Conservation (phyloP, 352 stramenopile species). For the Globisporangium mamillatum region DNA sequence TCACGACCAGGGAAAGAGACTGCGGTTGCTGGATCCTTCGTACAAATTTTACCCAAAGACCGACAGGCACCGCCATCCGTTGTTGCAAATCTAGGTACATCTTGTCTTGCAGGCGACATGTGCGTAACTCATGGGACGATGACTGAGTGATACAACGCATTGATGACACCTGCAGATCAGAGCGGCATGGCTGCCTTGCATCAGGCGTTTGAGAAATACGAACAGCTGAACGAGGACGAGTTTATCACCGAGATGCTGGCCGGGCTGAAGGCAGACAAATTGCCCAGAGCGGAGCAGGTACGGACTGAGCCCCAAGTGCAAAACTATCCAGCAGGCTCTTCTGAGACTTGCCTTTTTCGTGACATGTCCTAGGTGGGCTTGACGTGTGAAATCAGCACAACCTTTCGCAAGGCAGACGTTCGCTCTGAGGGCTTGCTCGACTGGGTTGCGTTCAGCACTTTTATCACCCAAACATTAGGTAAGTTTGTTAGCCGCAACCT, state of each 20-base stretch:
- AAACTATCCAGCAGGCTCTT: not conserved
- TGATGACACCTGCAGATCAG: slow-evolving; percentile 25
- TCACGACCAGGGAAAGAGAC: not conserved
- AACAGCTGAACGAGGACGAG: slow-evolving; percentile 34
- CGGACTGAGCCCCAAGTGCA: not conserved
- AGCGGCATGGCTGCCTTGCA: slow-evolving; percentile 35
- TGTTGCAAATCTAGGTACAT: slow-evolving; percentile 14
- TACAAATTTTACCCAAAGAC: not conserved
- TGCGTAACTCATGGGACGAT: not conserved
- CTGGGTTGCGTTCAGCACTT: slow-evolving; percentile 47
- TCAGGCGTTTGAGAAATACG: slow-evolving; percentile 32
- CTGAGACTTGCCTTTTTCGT: not conserved
- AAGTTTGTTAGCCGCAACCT: not conserved
- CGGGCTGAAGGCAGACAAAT: slow-evolving; percentile 19
- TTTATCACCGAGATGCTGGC: slow-evolving; percentile 41
- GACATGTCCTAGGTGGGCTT: slow-evolving; percentile 26
- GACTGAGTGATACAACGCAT: not conserved
- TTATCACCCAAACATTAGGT: slow-evolving; percentile 43
- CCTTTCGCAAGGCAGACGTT: slow-evolving; percentile 46
- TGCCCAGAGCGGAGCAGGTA: slow-evolving; percentile 28
- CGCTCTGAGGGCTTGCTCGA: slow-evolving; percentile 25
- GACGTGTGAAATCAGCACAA: slow-evolving; percentile 28
- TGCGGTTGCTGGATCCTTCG: not conserved
- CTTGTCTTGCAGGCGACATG: not conserved
- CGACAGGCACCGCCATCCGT: slow-evolving; percentile 1